phyloP scores from a whole-genome alignment of 495 filamentous ascomycete species.

The Melanomma pulvis-pyrius region DNA sequence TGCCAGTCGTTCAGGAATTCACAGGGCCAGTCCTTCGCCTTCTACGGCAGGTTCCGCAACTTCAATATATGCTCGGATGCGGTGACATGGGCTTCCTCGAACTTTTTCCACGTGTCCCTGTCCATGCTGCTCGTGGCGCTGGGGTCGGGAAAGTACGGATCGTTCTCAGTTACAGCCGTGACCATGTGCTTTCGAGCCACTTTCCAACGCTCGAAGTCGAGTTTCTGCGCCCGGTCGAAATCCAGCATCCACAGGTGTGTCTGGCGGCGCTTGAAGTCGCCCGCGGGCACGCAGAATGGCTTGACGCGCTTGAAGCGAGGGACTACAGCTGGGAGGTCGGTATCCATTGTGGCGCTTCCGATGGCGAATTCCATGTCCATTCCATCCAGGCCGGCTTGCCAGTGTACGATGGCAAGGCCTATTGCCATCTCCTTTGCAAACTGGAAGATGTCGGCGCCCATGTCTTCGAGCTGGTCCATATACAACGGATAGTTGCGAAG shows the following conservation, averaged over 20 bases:
- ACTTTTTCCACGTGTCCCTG: too few species aligned
- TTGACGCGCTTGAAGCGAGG: background rate
- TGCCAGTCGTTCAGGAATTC: too few species aligned
- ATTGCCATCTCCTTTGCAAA: background rate
- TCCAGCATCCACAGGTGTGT: constrained; percentile 4
- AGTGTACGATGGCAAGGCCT: too few species aligned
- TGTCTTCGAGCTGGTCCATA: background rate
- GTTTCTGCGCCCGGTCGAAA: background rate
- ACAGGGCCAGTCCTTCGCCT: too few species aligned
- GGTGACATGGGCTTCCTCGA: too few species aligned
- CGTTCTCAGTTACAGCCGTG: background rate
- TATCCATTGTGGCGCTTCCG: too few species aligned
- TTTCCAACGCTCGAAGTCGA: background rate
- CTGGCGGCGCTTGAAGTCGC: background rate
- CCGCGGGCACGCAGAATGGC: background rate
- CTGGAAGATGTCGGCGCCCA: background rate
- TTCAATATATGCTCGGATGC: too few species aligned
- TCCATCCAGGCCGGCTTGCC: too few species aligned
- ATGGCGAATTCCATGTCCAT: too few species aligned
- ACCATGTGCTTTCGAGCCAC: background rate
- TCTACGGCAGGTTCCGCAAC: too few species aligned
- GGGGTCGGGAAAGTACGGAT: background rate
- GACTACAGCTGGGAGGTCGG: background rate
- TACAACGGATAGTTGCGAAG: background rate
- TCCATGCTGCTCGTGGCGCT: too few species aligned